Percentiles rank a stretch among this genome's conserved stretches.
phyloP scores from a whole-genome alignment of 768 basidiomycete genomes.

The Naematelia encephala region DNA sequence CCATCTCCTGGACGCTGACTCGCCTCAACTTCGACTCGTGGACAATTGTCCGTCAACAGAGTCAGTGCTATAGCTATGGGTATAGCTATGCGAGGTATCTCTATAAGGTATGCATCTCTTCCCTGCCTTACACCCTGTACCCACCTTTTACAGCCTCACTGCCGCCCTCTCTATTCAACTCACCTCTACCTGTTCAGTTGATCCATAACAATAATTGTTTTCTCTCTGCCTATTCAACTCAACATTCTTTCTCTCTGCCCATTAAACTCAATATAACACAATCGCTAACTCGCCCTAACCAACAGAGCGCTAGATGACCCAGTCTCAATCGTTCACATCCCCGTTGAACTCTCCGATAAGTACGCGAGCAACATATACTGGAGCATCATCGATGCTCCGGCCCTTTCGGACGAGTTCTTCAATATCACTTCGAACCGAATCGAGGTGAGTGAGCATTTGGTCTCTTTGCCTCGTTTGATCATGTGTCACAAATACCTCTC shows the following conservation, averaged over 20 bases:
- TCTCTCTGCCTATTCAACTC: not conserved
- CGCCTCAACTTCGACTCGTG: too few relatives aligned
- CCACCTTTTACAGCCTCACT: not conserved
- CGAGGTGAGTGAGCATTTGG: conserved; percentile 26
- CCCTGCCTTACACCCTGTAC: not conserved
- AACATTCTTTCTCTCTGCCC: not conserved
- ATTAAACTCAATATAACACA: not conserved
- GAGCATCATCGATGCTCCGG: conserved; percentile 29
- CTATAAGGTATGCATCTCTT: not conserved
- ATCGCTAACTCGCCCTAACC: not conserved
- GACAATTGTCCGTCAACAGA: too few relatives aligned
- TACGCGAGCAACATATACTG: conserved; percentile 36
- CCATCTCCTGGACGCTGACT: too few relatives aligned
- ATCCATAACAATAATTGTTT: not conserved
- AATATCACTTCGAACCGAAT: conserved; percentile 38
- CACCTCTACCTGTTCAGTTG: not conserved
- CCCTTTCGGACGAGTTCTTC: conserved; percentile 37
- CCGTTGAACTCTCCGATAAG: conserved; percentile 12
- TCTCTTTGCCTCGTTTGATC: not conserved
- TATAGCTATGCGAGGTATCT: not conserved
- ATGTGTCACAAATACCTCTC: not conserved
- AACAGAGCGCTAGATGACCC: conserved; percentile 31
- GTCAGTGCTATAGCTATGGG: too few relatives aligned
- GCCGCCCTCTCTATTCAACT: not conserved
- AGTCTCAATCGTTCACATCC: conserved; percentile 41